These are phyloP conservation scores for Ambrosiella xylebori DNA, from an alignment of 2,329 filamentous ascomycete species.

Conservation along the genomic window DNA sequence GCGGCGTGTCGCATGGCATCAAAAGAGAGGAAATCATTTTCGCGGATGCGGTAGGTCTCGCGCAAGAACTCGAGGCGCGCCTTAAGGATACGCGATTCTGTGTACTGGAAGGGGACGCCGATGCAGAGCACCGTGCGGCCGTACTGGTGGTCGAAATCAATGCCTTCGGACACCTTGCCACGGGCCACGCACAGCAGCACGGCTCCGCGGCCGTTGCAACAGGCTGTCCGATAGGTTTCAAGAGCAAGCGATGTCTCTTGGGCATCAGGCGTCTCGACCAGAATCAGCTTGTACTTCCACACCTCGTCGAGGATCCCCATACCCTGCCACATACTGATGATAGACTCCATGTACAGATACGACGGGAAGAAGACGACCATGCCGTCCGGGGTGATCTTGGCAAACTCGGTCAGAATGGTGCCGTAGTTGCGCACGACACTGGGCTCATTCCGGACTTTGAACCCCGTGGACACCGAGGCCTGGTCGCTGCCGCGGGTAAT, in stretches of 20 bases:
- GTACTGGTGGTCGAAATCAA: conserved; percentile 98
- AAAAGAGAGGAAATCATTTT: conserved; percentile 96
- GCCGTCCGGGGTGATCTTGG: conserved; percentile 87
- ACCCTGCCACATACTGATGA: conserved; percentile 97
- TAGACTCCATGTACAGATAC: conserved; percentile 97
- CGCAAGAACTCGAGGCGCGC: conserved; percentile 89
- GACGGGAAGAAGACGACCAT: conserved; percentile 99
- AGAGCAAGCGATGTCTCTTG: conserved; percentile 92
- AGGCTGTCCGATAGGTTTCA: conserved; percentile 93
- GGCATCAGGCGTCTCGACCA: conserved; percentile 92
- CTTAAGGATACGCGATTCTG: conserved; percentile 90
- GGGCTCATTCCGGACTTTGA: conserved; percentile 88
- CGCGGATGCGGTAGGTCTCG: conserved; percentile 89
- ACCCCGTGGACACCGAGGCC: conserved; percentile 78
- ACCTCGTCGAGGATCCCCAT: conserved; percentile 96
- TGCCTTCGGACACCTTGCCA: conserved; percentile 93
- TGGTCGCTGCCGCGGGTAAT: conserved; percentile 92
- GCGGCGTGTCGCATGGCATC: conserved; percentile 98
- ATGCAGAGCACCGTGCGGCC: conserved; percentile 91
- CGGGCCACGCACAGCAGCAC: conserved; percentile 88
- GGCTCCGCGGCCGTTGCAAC: conserved; percentile 88
- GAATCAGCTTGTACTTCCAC: conserved; percentile 97
- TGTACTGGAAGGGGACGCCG: conserved; percentile 96
- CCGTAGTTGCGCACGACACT: conserved; percentile 97
- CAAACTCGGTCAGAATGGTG: conserved; percentile 81